Evolutionary conservation across 176 grass and related monocot genomes (phyloP).

Genomic region (Areca catechu): DNA sequence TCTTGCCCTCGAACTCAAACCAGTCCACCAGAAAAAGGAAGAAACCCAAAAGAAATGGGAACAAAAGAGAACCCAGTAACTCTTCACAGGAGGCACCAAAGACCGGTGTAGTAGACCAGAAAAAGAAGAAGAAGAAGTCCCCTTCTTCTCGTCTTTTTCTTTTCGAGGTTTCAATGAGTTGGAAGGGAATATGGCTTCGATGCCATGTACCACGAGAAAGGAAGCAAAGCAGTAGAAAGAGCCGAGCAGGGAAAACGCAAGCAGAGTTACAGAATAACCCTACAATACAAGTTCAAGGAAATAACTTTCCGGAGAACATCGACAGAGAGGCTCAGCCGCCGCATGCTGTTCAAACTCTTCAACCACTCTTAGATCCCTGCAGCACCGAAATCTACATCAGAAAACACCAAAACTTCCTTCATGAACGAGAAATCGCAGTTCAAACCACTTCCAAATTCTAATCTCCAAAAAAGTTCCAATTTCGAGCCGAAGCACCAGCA

Average conservation of each 20-base stretch:
- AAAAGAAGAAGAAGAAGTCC: too few relatives aligned
- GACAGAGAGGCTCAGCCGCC: conserved; percentile 48
- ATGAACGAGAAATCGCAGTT: too few relatives aligned
- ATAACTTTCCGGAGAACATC: conserved; percentile 50
- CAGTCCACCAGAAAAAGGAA: conserved; percentile 25
- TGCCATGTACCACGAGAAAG: not conserved
- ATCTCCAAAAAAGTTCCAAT: too few relatives aligned
- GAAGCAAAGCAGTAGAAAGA: not conserved
- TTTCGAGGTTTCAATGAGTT: too few relatives aligned
- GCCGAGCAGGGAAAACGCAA: not conserved
- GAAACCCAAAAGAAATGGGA: too few relatives aligned
- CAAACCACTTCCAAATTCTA: too few relatives aligned
- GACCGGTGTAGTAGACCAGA: not conserved
- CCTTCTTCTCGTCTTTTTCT: too few relatives aligned
- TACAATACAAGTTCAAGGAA: conserved; percentile 83
- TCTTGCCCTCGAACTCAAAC: conserved; percentile 16
- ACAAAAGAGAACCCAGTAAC: not conserved
- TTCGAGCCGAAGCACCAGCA: too few relatives aligned
- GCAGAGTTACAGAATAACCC: conserved; percentile 65
- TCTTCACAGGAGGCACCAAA: not conserved
- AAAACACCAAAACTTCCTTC: not conserved
- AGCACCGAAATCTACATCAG: conserved; percentile 16
- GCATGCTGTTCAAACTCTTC: conserved; percentile 38
- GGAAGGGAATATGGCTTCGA: not conserved
- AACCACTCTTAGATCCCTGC: conserved; percentile 9